These are phyloP conservation scores for Rosa lucieae DNA, from an alignment of 306 rosid genomes.

Conservation along the genomic window DNA sequence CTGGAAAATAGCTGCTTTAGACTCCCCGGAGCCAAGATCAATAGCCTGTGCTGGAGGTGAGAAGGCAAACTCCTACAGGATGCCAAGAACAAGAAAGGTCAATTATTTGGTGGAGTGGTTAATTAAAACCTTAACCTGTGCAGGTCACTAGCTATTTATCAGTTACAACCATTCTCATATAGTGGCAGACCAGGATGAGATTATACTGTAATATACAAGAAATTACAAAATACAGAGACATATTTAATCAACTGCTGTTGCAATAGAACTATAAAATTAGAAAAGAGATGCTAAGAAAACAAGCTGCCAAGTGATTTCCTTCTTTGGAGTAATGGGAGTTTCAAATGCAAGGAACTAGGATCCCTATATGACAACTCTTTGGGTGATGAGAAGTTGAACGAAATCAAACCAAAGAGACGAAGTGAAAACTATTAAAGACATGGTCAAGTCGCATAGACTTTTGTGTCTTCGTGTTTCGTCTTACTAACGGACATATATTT, in stretches of 20 bases:
- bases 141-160: background rate
- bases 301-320: conserved; percentile 1
- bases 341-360: background rate
- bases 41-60: conserved; percentile 87
- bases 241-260: background rate
- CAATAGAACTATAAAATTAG: background rate
- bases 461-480: background rate
- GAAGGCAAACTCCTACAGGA: conserved; percentile 80
- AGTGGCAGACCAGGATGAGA: background rate
- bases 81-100: conserved; percentile 5
- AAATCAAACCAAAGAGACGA: background rate
- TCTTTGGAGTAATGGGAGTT: background rate
- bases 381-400: background rate
- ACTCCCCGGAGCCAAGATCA: conserved; percentile 93
- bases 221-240: background rate
- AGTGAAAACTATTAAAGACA: background rate
- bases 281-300: background rate
- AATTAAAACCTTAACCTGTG: conserved; percentile 17
- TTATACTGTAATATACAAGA: background rate
- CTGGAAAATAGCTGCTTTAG: conserved; percentile 72
- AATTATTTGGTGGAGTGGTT: conserved; percentile 20
- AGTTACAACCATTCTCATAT: background rate
- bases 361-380: background rate
- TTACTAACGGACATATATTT: background rate
- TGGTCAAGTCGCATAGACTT: background rate